Conservation (phyloP, 257 asterid genomes). For the Lithospermum erythrorhizon region DNA sequence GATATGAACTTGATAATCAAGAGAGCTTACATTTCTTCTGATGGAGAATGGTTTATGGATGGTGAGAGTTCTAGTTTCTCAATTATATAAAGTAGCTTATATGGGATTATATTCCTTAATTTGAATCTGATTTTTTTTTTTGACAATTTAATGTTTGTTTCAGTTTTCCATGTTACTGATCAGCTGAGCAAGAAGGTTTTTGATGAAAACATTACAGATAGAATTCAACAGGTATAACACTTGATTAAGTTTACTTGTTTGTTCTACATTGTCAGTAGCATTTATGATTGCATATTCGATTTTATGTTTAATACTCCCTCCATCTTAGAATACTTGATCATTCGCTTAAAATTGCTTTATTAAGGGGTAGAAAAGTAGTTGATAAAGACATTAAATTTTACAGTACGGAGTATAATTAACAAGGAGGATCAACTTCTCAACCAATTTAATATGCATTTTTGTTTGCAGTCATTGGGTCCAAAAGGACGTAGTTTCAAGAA, state of each 20-base stretch:
- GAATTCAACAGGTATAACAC: slow-evolving; percentile 46
- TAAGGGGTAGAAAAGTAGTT: no score
- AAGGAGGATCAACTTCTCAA: no score
- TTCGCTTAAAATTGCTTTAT: no score
- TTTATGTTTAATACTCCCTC: no score
- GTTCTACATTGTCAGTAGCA: background rate
- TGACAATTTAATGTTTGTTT: background rate
- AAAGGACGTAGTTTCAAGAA: slow-evolving; percentile 11
- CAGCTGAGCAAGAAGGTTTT: slow-evolving; percentile 51
- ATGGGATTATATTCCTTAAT: background rate
- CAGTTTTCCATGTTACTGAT: slow-evolving; percentile 72
- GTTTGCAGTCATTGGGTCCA: slow-evolving; percentile 30
- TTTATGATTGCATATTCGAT: background rate
- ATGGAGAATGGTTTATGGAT: slow-evolving; percentile 81
- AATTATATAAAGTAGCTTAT: background rate
- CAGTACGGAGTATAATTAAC: no score
- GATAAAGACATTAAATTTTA: no score
- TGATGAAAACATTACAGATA: slow-evolving; percentile 48
- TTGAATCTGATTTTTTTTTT: background rate
- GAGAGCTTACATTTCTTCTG: slow-evolving; percentile 68
- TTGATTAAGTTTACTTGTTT: background rate
- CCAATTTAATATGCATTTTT: background rate
- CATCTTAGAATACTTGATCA: no score
- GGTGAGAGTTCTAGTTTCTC: slow-evolving; percentile 24
- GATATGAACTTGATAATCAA: slow-evolving; percentile 59